Evolutionary conservation across 2,329 filamentous ascomycete species (phyloP).

Genomic region (Talaromyces funiculosus): DNA sequence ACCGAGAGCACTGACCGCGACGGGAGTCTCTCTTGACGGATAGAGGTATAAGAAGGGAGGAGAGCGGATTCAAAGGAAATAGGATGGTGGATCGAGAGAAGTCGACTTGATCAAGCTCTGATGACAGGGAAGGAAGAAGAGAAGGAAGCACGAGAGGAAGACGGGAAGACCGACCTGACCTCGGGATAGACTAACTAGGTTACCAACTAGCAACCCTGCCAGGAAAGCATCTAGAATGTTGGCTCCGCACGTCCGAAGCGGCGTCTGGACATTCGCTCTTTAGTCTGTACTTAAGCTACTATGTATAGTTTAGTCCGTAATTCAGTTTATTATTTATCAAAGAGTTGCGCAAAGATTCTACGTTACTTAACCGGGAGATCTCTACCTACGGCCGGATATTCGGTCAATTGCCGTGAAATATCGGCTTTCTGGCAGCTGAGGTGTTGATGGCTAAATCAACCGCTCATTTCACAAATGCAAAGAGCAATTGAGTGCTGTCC

Average conservation of each 20-base stretch:
- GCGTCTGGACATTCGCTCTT: neutral
- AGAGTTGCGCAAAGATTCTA: neutral
- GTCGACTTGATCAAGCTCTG: constrained; percentile 7
- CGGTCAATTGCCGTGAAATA: neutral
- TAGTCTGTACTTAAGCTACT: neutral
- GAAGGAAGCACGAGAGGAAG: constrained; percentile 1
- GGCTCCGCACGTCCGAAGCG: neutral
- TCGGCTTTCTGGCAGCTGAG: neutral
- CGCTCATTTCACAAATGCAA: too few species aligned
- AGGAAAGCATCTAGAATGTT: neutral
- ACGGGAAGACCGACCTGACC: constrained; percentile 8
- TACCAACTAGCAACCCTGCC: neutral
- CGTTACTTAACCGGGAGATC: neutral
- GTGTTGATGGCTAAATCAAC: too few species aligned
- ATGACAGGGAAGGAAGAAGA: constrained; percentile 3
- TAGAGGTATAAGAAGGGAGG: constrained; percentile 5
- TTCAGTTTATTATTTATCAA: neutral
- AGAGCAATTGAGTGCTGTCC: too few species aligned
- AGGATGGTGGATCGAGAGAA: neutral
- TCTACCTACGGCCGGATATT: neutral
- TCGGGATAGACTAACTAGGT: neutral
- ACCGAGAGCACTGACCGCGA: constrained; percentile 5
- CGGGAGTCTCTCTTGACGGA: constrained; percentile 11
- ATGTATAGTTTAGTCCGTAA: too few species aligned
- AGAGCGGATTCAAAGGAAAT: neutral